These are phyloP conservation scores for Avena sativa DNA, from an alignment of 176 grass and related monocot genomes.

Conservation along the genomic window DNA sequence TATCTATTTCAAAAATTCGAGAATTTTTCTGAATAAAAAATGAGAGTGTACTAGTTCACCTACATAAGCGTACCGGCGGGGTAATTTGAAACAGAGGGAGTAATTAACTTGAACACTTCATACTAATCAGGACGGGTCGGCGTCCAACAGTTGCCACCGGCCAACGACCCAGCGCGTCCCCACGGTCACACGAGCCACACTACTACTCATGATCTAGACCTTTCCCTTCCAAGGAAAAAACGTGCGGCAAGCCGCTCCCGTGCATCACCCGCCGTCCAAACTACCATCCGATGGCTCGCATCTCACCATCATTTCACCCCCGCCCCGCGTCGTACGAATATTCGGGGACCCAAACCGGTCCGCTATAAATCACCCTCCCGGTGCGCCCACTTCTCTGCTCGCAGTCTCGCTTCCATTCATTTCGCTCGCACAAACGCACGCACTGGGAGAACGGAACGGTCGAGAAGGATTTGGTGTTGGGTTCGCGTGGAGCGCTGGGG, in stretches of 20 bases:
- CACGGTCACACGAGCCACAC: neutral
- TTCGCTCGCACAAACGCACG: neutral
- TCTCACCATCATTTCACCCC: neutral
- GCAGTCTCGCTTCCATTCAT: neutral
- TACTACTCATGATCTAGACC: neutral
- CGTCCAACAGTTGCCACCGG: constrained; percentile 31
- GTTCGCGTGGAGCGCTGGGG: neutral
- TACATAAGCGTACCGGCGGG: no score
- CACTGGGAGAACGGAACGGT: neutral
- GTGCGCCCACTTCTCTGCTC: constrained; percentile 19
- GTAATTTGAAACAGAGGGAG: no score
- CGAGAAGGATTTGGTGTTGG: neutral
- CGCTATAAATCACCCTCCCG: constrained; percentile 43
- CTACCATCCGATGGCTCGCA: neutral
- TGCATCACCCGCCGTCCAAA: constrained; percentile 28
- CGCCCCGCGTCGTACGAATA: neutral
- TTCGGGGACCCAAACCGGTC: neutral
- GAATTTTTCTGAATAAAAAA: no score
- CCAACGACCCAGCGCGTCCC: constrained; percentile 23
- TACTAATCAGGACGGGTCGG: neutral
- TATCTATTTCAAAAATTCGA: no score
- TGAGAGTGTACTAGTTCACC: no score
- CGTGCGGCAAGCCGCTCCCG: neutral
- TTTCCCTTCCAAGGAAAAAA: neutral
- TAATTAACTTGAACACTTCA: no score